Evolutionary conservation across 306 rosid species (phyloP).

Genomic region (Boehmeria nivea): DNA sequence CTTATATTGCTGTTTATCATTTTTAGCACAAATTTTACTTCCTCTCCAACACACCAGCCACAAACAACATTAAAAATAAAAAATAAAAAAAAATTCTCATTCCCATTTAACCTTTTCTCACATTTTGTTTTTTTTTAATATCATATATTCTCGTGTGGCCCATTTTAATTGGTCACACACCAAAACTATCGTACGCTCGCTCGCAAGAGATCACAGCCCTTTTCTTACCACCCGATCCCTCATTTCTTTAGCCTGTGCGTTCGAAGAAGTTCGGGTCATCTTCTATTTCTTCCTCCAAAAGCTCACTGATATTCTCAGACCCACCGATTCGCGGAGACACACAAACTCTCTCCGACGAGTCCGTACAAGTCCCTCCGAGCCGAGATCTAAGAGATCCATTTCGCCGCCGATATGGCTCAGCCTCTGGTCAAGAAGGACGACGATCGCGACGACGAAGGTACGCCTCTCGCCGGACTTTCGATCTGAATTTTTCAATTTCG

Average conservation of each 20-base stretch:
- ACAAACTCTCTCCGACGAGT: slow-evolving; percentile 1
- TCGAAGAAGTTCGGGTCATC: neutral
- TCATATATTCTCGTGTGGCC: neutral
- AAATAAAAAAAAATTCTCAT: too few relatives aligned
- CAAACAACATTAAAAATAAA: too few relatives aligned
- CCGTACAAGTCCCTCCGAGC: slow-evolving; percentile 21
- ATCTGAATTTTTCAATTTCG: slow-evolving; percentile 14
- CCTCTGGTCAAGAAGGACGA: slow-evolving; percentile 96
- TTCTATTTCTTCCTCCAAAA: neutral
- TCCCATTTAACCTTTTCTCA: too few relatives aligned
- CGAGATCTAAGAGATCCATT: slow-evolving; percentile 50
- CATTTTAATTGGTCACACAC: neutral
- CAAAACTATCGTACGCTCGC: too few relatives aligned
- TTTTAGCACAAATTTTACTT: too few relatives aligned
- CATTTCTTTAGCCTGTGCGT: neutral
- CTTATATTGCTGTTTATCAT: too few relatives aligned
- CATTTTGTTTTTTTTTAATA: too few relatives aligned
- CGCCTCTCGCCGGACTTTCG: slow-evolving; percentile 22
- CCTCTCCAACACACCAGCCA: too few relatives aligned
- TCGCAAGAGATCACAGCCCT: neutral
- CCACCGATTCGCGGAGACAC: too few relatives aligned
- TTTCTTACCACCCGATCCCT: neutral
- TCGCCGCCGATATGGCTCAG: slow-evolving; percentile 69
- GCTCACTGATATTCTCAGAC: neutral
- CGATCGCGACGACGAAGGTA: slow-evolving; percentile 99